A percentile compares a stretch with the other conserved stretches of the same genome.
These are phyloP conservation scores for Coniochaeta prunicola DNA, from an alignment of 2,329 filamentous ascomycete species.

Conservation along the genomic window DNA sequence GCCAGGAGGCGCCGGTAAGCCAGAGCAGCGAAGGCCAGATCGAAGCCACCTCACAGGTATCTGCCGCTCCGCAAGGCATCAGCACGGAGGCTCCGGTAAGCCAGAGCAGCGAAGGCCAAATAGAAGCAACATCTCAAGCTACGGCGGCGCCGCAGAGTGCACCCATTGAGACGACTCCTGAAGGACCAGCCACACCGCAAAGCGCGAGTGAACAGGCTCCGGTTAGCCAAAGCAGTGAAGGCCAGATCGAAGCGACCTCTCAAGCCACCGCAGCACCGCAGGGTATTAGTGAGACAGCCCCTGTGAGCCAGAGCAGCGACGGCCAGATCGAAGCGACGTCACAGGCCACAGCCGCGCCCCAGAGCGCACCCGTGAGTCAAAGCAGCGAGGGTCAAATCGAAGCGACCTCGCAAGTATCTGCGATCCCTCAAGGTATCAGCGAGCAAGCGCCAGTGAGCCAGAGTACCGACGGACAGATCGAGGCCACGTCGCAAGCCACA, in stretches of 20 bases:
- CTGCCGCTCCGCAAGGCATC: background rate
- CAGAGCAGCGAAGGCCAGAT: background rate
- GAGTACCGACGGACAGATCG: background rate
- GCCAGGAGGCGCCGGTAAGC: background rate
- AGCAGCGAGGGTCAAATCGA: background rate
- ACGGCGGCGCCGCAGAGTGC: slow-evolving; percentile 21
- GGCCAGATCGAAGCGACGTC: background rate
- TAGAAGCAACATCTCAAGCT: slow-evolving; percentile 18
- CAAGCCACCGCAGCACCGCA: background rate
- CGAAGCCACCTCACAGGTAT: background rate
- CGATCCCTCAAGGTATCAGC: background rate
- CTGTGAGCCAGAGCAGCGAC: background rate
- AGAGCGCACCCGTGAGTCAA: background rate
- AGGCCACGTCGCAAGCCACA: background rate
- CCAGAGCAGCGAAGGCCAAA: background rate
- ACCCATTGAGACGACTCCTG: no score
- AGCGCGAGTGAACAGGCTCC: no score
- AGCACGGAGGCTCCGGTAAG: no score
- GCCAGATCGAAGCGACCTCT: background rate
- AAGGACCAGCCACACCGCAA: no score
- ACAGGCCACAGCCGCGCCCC: background rate
- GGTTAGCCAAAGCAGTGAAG: background rate
- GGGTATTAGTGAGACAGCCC: background rate
- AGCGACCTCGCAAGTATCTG: background rate
- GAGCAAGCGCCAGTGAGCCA: background rate